Base-by-base conservation (phyloP, 192 early-diverging fungal species). In the Thamnidium elegans region DNA sequence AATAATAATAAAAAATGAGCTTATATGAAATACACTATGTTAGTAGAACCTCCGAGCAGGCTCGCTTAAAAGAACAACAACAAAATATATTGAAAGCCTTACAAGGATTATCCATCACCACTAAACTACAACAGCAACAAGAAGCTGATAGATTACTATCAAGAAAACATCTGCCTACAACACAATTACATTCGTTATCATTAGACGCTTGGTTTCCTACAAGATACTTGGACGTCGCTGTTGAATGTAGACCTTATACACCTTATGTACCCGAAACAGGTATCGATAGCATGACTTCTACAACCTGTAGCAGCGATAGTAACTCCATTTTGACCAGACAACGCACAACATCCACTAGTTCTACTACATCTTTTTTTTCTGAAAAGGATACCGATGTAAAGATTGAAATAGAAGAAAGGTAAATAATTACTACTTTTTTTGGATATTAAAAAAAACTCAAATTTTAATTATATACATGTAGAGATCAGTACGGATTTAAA, bases 401-500 rank as follows among this genome's bases (percentile, higher is more conserved):
- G 43, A 39, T 59, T 21, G 58, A 59, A 26, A 21, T 30, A 5
- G 19, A 6, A 44, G 43, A 59, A 45, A 43, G 58, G 58, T 59
- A 44, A 58, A 42, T n/a, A 17, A n/a, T 43, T 20, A 36, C 5
- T 20, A 23, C 10, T 45, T 45, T 45, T 13, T 45, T 45, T n/a
- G n/a, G n/a, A n/a, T n/a, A n/a, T n/a, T n/a, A n/a, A n/a, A n/a
- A n/a, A n/a, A 48, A 4, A 48, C 39, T 79, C 30, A 43, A 47
- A 13, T 4, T 26, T 54, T 20, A n/a, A n/a, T 36, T 79, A 3
- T 50, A 2, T 54, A 5, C 7, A 10, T 23, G 39, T 74, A 84
- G 84, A 23, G 84, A 86, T 63, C 75, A 73, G 61, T 86, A 86
- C 67, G 84, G 84, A 15, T 86, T 86, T 65, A 77, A 75, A 48